phyloP scores from a whole-genome alignment of 805 yeast species.

The Kockiozyma suomiensis region DNA sequence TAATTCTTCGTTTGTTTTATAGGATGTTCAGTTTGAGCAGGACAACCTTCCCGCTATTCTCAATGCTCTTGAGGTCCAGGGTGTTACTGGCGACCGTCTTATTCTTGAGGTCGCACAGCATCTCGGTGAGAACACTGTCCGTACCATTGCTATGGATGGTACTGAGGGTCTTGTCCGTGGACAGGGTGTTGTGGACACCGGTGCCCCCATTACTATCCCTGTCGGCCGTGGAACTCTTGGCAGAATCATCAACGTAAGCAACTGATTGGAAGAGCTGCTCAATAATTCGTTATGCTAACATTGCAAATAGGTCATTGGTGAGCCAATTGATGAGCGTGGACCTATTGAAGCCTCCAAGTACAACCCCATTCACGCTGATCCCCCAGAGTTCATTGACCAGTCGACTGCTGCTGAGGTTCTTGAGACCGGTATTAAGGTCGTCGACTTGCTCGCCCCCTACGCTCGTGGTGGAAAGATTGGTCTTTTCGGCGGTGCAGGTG shows the following conservation, averaged over 20 bases:
- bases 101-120: slow-evolving; percentile 99
- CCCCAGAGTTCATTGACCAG: slow-evolving; percentile 95
- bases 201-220: slow-evolving; percentile 98
- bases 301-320: slow-evolving; percentile 64
- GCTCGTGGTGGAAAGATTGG: slow-evolving; percentile 99
- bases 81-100: slow-evolving; percentile 70
- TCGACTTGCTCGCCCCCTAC: slow-evolving; percentile 97
- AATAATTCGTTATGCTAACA: neutral
- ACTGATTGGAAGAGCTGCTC: no score
- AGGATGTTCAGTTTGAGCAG: slow-evolving; percentile 93
- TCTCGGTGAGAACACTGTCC: slow-evolving; percentile 99
- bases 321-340: slow-evolving; percentile 99
- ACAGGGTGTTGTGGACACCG: slow-evolving; percentile 86
- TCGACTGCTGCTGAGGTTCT: slow-evolving; percentile 97
- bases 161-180: slow-evolving; percentile 99
- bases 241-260: slow-evolving; percentile 83
- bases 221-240: slow-evolving; percentile 99
- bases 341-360: slow-evolving; percentile 90
- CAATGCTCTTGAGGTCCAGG: slow-evolving; percentile 90
- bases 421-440: slow-evolving; percentile 99
- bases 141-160: slow-evolving; percentile 99
- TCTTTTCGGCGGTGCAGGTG: slow-evolving; percentile 99
- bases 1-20: neutral
- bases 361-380: slow-evolving; percentile 99
- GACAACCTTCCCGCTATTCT: slow-evolving; percentile 96